A percentile compares a stretch with the other conserved stretches of the same genome.
Evolutionary conservation across 345 rosid species (phyloP).

Genomic region (Linum lewisii): DNA sequence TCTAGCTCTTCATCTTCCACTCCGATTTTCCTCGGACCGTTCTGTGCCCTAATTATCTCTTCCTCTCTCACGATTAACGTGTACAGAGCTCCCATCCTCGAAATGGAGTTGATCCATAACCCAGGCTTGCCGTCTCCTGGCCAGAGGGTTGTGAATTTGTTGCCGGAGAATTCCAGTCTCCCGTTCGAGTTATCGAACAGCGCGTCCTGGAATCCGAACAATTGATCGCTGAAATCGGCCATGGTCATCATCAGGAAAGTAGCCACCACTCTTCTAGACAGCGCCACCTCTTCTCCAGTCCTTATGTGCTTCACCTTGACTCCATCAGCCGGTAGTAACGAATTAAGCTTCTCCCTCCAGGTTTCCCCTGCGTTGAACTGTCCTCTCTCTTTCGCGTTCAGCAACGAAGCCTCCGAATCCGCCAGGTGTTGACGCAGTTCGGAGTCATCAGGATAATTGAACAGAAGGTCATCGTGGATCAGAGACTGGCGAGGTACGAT

Average conservation of each 20-base stretch:
- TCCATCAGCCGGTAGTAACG: conserved; percentile 52
- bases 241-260: conserved; percentile 65
- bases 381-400: conserved; percentile 53
- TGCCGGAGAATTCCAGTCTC: conserved; percentile 55
- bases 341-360: conserved; percentile 72
- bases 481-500: conserved; percentile 67
- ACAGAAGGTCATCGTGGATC: conserved; percentile 79
- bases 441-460: conserved; percentile 58
- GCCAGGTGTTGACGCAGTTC: conserved; percentile 65
- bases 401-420: conserved; percentile 43
- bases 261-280: conserved; percentile 64
- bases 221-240: conserved; percentile 91
- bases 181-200: conserved; percentile 56
- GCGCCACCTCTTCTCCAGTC: conserved; percentile 57
- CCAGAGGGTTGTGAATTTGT: conserved; percentile 54
- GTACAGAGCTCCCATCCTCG: conserved; percentile 82
- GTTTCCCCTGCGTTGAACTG: conserved; percentile 43
- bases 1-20: conserved; percentile 57
- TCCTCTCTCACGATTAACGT: conserved; percentile 62
- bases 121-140: conserved; percentile 92
- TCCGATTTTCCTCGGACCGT: conserved; percentile 23
- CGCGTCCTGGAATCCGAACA: conserved; percentile 64
- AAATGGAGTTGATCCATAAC: conserved; percentile 60
- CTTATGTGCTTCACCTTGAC: conserved; percentile 58
- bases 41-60: conserved; percentile 51